Base-by-base conservation (phyloP, 495 filamentous ascomycete genomes). In the Hypoxylon fragiforme region DNA sequence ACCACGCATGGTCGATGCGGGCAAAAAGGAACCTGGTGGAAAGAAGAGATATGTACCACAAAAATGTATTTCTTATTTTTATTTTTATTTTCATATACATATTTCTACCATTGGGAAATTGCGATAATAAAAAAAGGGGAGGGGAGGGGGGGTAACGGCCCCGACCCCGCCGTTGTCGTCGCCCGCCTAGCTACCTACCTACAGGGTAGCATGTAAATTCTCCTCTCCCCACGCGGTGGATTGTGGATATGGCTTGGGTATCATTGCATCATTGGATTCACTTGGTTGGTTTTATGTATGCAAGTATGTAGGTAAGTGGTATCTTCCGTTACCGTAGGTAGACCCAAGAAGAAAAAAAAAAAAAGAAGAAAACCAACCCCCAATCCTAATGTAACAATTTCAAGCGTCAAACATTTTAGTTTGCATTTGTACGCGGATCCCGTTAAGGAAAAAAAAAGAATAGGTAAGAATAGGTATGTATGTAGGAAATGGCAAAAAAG, bases 201-300 rank as follows among this genome's bases (percentile, higher is more conserved):
- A 28, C 4, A 28, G 24, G 9, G n/a, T 4, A 12, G n/a, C 31
- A 35, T 35, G n/a, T 6, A 12, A 7, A 26, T 15, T 36, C 13
- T 50, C 22, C 15, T 15, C 39, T 15, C 47, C 44, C 36, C 39
- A 30, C 36, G 26, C 18, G 32, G 44, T 44, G 49, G 44, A 35
- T 50, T 20, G 50, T 44, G 35, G 39, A 24, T 24, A 37, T 44
- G 11, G 44, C 31, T 55, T 55, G 57, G 51, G 57, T 61, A 61
- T 52, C 57, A 61, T 56, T 61, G 57, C 57, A 56, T 61, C 46
- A 56, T 61, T n/a, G 57, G 45, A 54, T 47, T 50, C 13, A 44
- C 44, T 16, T 36, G 19, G 31, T 28, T 47, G 32, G 20, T 18
- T 18, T 34, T 12, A n/a, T 34, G 8, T 34, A 3, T 12, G 24